Percentiles rank a stretch among this genome's conserved stretches.
Evolutionary conservation across 2,329 filamentous ascomycete species (phyloP).

Genomic region (Lachnum nothofagi): DNA sequence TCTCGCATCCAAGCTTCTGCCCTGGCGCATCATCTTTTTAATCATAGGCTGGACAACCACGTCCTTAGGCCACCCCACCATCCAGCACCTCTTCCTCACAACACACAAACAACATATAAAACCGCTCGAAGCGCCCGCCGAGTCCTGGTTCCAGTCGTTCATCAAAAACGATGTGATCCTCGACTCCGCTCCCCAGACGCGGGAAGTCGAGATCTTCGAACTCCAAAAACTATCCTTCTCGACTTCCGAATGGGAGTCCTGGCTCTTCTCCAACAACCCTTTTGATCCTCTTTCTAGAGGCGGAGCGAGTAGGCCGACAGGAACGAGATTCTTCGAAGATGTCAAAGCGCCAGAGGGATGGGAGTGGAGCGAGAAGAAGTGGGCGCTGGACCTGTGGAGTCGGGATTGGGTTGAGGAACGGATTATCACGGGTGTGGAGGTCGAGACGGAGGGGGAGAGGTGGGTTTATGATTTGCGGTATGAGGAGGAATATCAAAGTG

Average conservation of each 20-base stretch:
- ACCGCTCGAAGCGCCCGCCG: conserved; percentile 48
- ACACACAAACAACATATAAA: conserved; percentile 50
- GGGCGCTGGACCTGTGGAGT: conserved; percentile 85
- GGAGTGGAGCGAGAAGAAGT: conserved; percentile 97
- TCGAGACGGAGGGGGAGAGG: conserved; percentile 78
- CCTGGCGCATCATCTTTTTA: conserved; percentile 78
- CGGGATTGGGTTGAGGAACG: conserved; percentile 97
- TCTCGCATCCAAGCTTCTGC: conserved; percentile 75
- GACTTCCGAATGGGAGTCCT: conserved; percentile 79
- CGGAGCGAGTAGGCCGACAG: conserved; percentile 69
- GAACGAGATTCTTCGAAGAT: conserved; percentile 93
- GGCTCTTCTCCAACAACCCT: conserved; percentile 93
- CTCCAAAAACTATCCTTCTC: conserved; percentile 64
- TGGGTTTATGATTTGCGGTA: conserved; percentile 80
- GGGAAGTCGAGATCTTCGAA: conserved; percentile 96
- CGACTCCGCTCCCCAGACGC: conserved; percentile 75
- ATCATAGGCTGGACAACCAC: conserved; percentile 66
- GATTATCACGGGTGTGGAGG: conserved; percentile 91
- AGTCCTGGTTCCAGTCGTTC: conserved; percentile 55
- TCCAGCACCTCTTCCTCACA: too few relatives aligned
- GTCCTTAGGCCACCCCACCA: too few relatives aligned
- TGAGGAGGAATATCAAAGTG: conserved; percentile 52
- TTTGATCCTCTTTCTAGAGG: conserved; percentile 71
- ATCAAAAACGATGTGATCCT: conserved; percentile 72
- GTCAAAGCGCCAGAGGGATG: conserved; percentile 79